Base-by-base conservation (phyloP, 192 early-diverging fungal genomes). In the Paraglomus occultum region DNA sequence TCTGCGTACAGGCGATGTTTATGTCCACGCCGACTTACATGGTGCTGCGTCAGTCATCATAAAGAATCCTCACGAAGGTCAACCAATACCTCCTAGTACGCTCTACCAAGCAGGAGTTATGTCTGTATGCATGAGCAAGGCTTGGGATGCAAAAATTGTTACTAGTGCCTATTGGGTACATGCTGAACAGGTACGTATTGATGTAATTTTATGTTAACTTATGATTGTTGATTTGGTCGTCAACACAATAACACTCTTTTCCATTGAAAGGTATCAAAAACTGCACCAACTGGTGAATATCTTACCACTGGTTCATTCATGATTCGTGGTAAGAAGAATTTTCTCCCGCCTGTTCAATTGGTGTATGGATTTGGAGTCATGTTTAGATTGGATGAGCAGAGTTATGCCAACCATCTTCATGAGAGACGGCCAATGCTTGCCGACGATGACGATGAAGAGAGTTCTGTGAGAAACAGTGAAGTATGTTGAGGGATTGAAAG, bases 71-170 rank as follows among this genome's bases (percentile, higher is more conserved):
- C 72, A 84, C 11, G 75, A 73, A 20, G 79, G 77, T 38, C 75
- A 82, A 5, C 78, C 85, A 7, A 88, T 96, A 39, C 94, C 96
- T 39, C 94, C 94, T 1, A 89, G 87, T 31, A 97, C 95, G 10
- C 81, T 97, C 58, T 90, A 89, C 71, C 97, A 99, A 80, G 97
- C 97, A 5, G 95, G 92, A 11, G 87, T 93, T 39, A 95, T 98
- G 95, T 91, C 92, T 48, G 90, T 99, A 2, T 95, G 93, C 59
- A 88, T 93, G 75, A 94, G 92, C 39, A 88, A 89, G 22, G 97
- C 97, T 9, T 99, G 97, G 97, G 97, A 99, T 55, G 86, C 93
- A 22, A 99, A 99, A 74, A 92, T 97, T 71, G 87, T 98, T 14
- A 95, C 92, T 6, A 88, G 86, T 23, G 94, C 96, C 0, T 99